Conservation (phyloP, 2,329 filamentous ascomycete species). For the Sphaerulina populicola region DNA sequence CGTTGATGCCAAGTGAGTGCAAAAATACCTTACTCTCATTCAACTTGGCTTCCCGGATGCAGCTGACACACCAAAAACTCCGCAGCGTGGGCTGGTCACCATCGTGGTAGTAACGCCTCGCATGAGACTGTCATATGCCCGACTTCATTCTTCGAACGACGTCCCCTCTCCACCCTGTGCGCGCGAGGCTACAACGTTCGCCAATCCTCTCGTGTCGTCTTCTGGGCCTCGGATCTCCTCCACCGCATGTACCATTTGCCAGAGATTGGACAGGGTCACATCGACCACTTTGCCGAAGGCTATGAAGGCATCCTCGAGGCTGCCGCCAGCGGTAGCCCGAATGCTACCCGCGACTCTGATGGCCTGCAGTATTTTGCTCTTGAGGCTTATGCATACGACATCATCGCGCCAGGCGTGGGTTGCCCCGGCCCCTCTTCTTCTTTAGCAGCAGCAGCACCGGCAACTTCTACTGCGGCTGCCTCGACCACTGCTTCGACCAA, state of each 20-base stretch:
- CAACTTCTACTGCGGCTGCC: slow-evolving; percentile 6
- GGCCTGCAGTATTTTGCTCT: slow-evolving; percentile 61
- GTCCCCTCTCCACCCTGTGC: slow-evolving; percentile 53
- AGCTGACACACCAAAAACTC: neutral
- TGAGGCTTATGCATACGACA: slow-evolving; percentile 58
- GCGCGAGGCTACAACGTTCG: slow-evolving; percentile 55
- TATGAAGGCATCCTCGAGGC: slow-evolving; percentile 50
- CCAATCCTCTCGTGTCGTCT: slow-evolving; percentile 49
- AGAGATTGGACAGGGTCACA: slow-evolving; percentile 49
- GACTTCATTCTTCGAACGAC: slow-evolving; percentile 52
- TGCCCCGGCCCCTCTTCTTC: slow-evolving; percentile 44
- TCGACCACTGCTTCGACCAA: slow-evolving; percentile 51
- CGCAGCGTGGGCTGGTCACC: slow-evolving; percentile 58
- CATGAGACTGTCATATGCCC: slow-evolving; percentile 62
- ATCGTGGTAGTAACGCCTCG: slow-evolving; percentile 57
- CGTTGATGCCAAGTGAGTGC: slow-evolving; percentile 14
- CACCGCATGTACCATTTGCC: slow-evolving; percentile 60
- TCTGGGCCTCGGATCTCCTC: slow-evolving; percentile 58
- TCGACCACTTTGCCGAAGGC: slow-evolving; percentile 56
- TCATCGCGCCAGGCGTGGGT: slow-evolving; percentile 55
- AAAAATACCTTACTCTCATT: too few relatives aligned
- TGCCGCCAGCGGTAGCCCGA: slow-evolving; percentile 44
- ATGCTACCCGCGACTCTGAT: slow-evolving; percentile 51
- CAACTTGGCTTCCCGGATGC: neutral
- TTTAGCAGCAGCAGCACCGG: neutral